Evolutionary conservation across 2,329 filamentous ascomycete species (phyloP).

Genomic region (Curvularia lunata): DNA sequence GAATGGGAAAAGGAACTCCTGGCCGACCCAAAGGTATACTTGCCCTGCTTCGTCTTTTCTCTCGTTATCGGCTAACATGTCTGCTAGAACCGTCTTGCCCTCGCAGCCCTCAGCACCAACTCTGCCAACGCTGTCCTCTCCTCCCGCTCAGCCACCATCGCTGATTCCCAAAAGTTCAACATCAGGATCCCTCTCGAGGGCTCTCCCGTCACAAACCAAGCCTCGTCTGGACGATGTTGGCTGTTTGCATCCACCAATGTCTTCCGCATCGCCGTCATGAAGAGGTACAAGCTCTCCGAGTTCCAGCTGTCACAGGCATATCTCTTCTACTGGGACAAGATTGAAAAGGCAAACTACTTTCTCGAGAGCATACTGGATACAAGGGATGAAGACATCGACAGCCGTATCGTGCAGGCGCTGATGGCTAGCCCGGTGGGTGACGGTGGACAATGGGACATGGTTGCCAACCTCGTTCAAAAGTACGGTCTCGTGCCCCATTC

Average conservation of each 20-base stretch:
- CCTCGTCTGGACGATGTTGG: slow-evolving; percentile 84
- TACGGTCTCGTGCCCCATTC: slow-evolving; percentile 86
- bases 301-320: slow-evolving; percentile 91
- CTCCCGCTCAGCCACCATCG: slow-evolving; percentile 66
- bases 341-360: slow-evolving; percentile 91
- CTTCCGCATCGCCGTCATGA: slow-evolving; percentile 87
- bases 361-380: slow-evolving; percentile 84
- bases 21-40: slow-evolving; percentile 66
- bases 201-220: slow-evolving; percentile 82
- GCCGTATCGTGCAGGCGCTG: slow-evolving; percentile 73
- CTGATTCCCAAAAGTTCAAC: slow-evolving; percentile 83
- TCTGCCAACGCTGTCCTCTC: slow-evolving; percentile 71
- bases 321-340: slow-evolving; percentile 92
- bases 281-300: slow-evolving; percentile 74
- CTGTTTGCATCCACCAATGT: slow-evolving; percentile 91
- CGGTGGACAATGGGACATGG: slow-evolving; percentile 93
- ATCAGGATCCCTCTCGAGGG: slow-evolving; percentile 82
- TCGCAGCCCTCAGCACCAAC: slow-evolving; percentile 73
- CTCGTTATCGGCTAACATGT: neutral
- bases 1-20: slow-evolving; percentile 69
- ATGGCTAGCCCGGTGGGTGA: slow-evolving; percentile 74
- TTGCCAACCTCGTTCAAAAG: slow-evolving; percentile 82
- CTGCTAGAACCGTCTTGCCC: slow-evolving; percentile 69
- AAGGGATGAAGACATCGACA: slow-evolving; percentile 71
- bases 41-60: slow-evolving; percentile 1